Evolutionary conservation across 2,329 filamentous ascomycete species (phyloP), one percentile per base, ranked within the genome.

Genomic region (Knufia fluminis): DNA sequence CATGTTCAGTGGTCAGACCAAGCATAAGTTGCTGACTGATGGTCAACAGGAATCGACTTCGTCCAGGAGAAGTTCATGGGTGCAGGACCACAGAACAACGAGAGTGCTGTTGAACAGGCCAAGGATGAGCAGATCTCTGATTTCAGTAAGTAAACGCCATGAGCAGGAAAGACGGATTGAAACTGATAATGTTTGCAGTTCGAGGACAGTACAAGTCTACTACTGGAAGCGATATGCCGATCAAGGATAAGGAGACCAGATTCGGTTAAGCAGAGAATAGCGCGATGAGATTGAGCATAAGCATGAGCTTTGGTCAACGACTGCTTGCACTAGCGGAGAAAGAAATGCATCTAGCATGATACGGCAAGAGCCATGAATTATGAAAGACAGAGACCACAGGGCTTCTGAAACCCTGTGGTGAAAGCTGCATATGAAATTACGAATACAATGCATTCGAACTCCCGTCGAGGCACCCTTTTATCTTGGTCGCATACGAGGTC

Each of bases 121-220:
- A 90, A 91, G 71, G 87, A 92, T 64, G 83, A 87, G 66, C 73
- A 84, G 64, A 86, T 90, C 59, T 80, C 78, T 23, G 83, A 88
- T 64, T 82, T 77, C 64, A 66, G 36, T 71, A 84, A 50, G 57
- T 52, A 54, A 6, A 46, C 49, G 40, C 19, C 14, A 4, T 17
- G 10, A n/a, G 14, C 17, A 2, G 38, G 22, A 19, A 12, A 10
- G 31, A 35, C 7, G 22, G 12, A 24, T 31, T n/a, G 22, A 12
- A 22, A 31, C 43, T 46, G 19, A 46, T 17, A 4, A n/a, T 45
- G n/a, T 3, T 23, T 38, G 19, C 31, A 46, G 43, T 23, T 35
- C 43, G 41, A 19, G 28, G 20, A 23, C 19, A 43, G 66, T 90
- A 88, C 75, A 88, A 87, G 75, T 68, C 59, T 41, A 62, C 68